These are phyloP conservation scores for Quercus ilex DNA, from an alignment of 306 rosid species.

Conservation along the genomic window DNA sequence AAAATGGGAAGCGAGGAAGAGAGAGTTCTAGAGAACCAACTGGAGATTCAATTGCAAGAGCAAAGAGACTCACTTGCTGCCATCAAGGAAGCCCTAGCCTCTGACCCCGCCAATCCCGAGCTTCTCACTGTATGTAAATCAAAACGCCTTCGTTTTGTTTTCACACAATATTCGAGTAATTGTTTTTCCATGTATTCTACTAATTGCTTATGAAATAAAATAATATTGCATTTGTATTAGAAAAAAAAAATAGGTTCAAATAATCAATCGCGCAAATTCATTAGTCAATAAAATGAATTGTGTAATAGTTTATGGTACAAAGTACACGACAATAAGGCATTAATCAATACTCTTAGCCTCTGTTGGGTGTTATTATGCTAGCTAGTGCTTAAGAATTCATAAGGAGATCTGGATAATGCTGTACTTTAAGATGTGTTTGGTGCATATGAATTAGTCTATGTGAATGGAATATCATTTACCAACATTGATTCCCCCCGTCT, in stretches of 20 bases:
- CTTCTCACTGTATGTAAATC: slow-evolving; percentile 47
- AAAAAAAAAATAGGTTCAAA: too few relatives aligned
- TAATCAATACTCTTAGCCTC: not conserved
- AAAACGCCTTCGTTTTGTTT: not conserved
- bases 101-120: slow-evolving; percentile 70
- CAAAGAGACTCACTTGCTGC: slow-evolving; percentile 76
- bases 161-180: not conserved
- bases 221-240: too few relatives aligned
- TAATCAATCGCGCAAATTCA: too few relatives aligned
- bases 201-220: not conserved
- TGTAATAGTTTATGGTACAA: not conserved
- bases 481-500: too few relatives aligned
- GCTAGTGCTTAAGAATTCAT: not conserved
- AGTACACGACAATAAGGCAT: not conserved
- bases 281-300: not conserved
- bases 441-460: not conserved
- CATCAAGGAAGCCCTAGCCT: slow-evolving; percentile 57
- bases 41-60: slow-evolving; percentile 82
- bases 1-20: slow-evolving; percentile 80
- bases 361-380: not conserved
- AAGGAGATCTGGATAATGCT: not conserved
- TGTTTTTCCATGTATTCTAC: not conserved
- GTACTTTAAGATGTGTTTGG: not conserved
- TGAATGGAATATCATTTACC: too few relatives aligned
- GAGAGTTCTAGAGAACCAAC: slow-evolving; percentile 80